phyloP scores from a whole-genome alignment of 495 filamentous ascomycete species.

The Talaromyces thailandensis region DNA sequence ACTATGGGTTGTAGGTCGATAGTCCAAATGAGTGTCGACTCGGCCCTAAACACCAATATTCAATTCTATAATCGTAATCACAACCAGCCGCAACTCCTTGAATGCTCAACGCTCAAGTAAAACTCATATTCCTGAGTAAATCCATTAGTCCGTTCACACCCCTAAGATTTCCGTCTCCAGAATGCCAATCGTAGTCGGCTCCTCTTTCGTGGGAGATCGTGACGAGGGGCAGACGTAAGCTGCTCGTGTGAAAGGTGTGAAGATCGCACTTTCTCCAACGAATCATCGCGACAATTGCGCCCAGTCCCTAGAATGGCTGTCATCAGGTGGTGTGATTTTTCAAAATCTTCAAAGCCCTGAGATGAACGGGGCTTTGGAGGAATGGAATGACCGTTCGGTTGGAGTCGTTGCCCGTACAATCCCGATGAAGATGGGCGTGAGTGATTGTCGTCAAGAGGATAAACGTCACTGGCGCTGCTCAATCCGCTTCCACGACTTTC shows the following conservation, averaged over 20 bases:
- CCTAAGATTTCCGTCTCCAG: constrained; percentile 26
- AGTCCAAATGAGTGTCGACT: background rate
- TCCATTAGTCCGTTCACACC: background rate
- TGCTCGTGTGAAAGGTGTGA: background rate
- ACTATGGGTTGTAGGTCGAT: background rate
- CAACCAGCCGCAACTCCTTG: background rate
- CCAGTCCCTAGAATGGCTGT: constrained; percentile 15
- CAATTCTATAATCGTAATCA: constrained; percentile 1
- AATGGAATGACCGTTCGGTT: constrained; percentile 13
- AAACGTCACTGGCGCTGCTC: constrained; percentile 10
- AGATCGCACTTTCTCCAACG: background rate
- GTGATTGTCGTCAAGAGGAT: constrained; percentile 14
- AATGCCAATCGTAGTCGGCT: constrained; percentile 38
- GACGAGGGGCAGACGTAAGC: background rate
- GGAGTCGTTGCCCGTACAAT: constrained; percentile 12
- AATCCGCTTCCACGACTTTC: constrained; percentile 21
- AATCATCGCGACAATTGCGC: constrained; percentile 16
- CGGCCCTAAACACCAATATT: background rate
- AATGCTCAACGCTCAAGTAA: background rate
- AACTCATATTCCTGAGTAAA: background rate
- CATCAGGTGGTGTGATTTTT: constrained; percentile 19
- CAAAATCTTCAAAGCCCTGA: constrained; percentile 16
- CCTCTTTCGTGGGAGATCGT: constrained; percentile 24
- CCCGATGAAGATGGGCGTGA: constrained; percentile 24
- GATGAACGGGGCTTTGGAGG: constrained; percentile 13